Percentiles rank a stretch among this genome's conserved stretches.
Evolutionary conservation across 768 basidiomycete species (phyloP).

Genomic region (Mycena galopus): DNA sequence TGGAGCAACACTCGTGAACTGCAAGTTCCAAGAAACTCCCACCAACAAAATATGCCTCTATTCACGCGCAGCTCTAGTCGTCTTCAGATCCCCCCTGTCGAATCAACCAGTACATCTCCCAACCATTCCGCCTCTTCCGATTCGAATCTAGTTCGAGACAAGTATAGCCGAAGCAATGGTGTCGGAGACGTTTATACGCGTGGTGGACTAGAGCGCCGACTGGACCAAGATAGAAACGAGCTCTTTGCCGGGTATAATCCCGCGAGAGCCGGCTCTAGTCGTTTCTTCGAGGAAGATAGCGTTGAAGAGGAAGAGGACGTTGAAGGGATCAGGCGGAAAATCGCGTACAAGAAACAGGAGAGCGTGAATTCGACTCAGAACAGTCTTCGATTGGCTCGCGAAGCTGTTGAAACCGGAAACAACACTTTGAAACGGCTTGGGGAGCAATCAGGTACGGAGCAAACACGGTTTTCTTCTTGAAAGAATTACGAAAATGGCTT

Average conservation of each 20-base stretch:
- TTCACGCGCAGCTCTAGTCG: conserved; percentile 27
- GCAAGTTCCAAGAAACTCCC: not conserved
- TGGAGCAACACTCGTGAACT: too few species aligned
- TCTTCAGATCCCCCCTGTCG: conserved; percentile 59
- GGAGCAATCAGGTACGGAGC: conserved; percentile 76
- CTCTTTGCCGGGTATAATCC: conserved; percentile 69
- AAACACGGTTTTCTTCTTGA: too few species aligned
- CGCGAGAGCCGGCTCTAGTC: conserved; percentile 49
- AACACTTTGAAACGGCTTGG: conserved; percentile 75
- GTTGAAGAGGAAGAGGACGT: conserved; percentile 73
- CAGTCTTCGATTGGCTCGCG: conserved; percentile 78
- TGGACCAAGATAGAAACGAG: conserved; percentile 63
- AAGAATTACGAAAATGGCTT: not conserved
- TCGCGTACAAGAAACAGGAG: conserved; percentile 78
- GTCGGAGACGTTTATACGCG: conserved; percentile 61
- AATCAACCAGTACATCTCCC: conserved; percentile 9
- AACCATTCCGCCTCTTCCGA: conserved; percentile 35
- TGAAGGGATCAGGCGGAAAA: conserved; percentile 84
- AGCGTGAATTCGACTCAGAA: conserved; percentile 78
- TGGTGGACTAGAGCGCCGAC: conserved; percentile 47
- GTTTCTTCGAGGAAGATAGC: conserved; percentile 62
- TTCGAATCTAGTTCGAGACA: too few species aligned
- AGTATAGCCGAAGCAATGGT: conserved; percentile 48
- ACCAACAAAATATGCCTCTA: conserved; percentile 21
- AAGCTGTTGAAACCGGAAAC: conserved; percentile 84